These are phyloP conservation scores for Plicaturopsis crispa DNA, from an alignment of 768 basidiomycete genomes.

Conservation along the genomic window DNA sequence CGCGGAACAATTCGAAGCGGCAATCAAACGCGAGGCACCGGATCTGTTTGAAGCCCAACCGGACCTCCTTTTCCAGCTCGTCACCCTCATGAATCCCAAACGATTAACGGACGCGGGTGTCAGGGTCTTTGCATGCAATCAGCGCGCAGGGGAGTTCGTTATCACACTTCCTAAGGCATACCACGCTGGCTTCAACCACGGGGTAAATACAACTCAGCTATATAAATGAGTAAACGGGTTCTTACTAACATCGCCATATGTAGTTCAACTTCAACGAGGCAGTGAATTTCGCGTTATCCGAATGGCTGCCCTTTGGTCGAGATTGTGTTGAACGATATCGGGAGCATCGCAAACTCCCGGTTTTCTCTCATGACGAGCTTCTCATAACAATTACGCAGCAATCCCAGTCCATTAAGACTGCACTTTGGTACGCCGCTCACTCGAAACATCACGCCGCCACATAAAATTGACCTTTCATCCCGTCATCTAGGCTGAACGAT, in stretches of 20 bases:
- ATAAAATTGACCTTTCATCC: neutral
- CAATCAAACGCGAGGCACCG: conserved; percentile 91
- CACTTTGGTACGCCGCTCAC: conserved; percentile 70
- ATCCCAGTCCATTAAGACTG: conserved; percentile 86
- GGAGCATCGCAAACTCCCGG: conserved; percentile 86
- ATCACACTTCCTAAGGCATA: conserved; percentile 98
- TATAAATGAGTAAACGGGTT: conserved; percentile 1
- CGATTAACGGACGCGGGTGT: conserved; percentile 84
- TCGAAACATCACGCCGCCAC: neutral
- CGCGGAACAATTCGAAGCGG: conserved; percentile 93
- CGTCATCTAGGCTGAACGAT: conserved; percentile 61
- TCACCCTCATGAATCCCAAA: conserved; percentile 95
- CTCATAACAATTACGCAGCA: conserved; percentile 97
- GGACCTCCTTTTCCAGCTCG: conserved; percentile 92
- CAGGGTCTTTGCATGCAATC: conserved; percentile 89
- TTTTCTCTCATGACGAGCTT: conserved; percentile 97
- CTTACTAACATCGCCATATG: conserved; percentile 15
- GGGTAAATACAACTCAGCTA: conserved; percentile 46
- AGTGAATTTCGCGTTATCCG: conserved; percentile 94
- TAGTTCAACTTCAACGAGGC: conserved; percentile 99
- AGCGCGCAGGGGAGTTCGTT: conserved; percentile 95
- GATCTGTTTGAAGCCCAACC: conserved; percentile 98
- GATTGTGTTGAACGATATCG: conserved; percentile 89
- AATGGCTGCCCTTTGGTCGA: conserved; percentile 85
- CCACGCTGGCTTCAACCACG: conserved; percentile 97